Evolutionary conservation across 225 moss, liverwort and hornwort genomes (phyloP), one percentile per base, ranked within the genome.

Genomic region (Pleurozium schreberi): DNA sequence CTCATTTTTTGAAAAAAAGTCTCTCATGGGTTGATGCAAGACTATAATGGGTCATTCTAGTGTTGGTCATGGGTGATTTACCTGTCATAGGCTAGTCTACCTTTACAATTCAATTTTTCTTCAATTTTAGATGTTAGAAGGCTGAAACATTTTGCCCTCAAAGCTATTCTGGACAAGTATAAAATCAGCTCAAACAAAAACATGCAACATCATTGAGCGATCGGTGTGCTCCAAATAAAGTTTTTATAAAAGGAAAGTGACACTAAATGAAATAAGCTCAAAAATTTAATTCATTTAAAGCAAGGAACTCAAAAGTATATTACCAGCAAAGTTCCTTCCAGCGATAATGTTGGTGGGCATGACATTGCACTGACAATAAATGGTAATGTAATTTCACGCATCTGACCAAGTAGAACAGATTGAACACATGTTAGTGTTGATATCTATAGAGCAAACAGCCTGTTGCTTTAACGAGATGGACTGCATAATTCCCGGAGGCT

Each of bases 271-370:
- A 87, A 43, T 9, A 58, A 70, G 66, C 31, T 80, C 22, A 52
- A 36, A n/a, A 78, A 75, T 66, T 22, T 45, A 42, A 17, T 69
- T 45, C 40, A n/a, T n/a, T 84, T 55, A 8, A 66, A 71, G 77
- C 31, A 49, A 82, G 71, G 58, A 75, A 28, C 34, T 33, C 43
- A 34, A 74, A 75, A 76, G 69, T 40, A 77, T 89, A 61, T 89
- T 74, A 96, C 97, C 94, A 98, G 93, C 82, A 97, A 93, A 31
- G 98, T 97, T 88, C 97, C 98, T 88, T 98, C 97, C 87, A 95
- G 91, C 9, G 97, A 95, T 55, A 98, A 93, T 71, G 94, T 95
- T 36, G 97, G 92, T 22, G 98, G 97, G 57, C 95, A 96, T 61
- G 97, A 92, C 49, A 93, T 89, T 58, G 95, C 89, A 83, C 95